phyloP scores from a whole-genome alignment of 495 filamentous ascomycete genomes.

The Entonaema liquescens region DNA sequence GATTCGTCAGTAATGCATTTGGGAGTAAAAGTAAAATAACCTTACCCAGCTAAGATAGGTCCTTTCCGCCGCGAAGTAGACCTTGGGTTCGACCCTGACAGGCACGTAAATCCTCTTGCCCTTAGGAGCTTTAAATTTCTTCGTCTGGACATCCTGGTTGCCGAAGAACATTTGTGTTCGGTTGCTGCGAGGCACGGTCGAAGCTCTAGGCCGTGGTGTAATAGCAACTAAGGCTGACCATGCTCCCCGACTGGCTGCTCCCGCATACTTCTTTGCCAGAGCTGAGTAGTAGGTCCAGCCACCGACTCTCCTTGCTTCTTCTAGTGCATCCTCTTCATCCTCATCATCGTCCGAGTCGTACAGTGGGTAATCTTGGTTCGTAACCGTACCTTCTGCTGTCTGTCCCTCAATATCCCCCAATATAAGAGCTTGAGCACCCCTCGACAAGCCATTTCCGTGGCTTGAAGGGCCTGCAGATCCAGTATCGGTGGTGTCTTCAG shows the following conservation, averaged over 20 bases:
- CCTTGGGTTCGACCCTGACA: constrained; percentile 95
- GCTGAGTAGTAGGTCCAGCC: constrained; percentile 73
- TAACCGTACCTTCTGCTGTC: constrained; percentile 59
- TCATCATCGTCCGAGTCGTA: constrained; percentile 93
- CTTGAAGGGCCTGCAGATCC: constrained; percentile 24
- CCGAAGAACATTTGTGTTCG: constrained; percentile 57
- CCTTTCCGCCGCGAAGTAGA: constrained; percentile 94
- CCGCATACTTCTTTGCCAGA: constrained; percentile 50
- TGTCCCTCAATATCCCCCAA: constrained; percentile 58
- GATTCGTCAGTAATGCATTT: constrained; percentile 30
- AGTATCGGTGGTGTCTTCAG: constrained; percentile 51
- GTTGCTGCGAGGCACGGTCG: constrained; percentile 64
- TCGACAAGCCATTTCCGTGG: constrained; percentile 46
- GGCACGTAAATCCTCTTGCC: constrained; percentile 95
- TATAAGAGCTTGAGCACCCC: constrained; percentile 39
- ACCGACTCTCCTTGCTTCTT: constrained; percentile 76
- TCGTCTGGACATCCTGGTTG: constrained; percentile 61
- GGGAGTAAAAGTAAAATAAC: constrained; percentile 31
- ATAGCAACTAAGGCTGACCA: constrained; percentile 58
- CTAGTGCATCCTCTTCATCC: constrained; percentile 70
- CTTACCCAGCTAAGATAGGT: constrained; percentile 93
- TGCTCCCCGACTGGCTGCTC: constrained; percentile 49
- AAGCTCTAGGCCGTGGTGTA: constrained; percentile 68
- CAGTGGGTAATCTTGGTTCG: constrained; percentile 76
- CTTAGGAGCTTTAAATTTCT: constrained; percentile 84